phyloP scores from a whole-genome alignment of 805 yeast genomes.

The Yarrowia sp. region DNA sequence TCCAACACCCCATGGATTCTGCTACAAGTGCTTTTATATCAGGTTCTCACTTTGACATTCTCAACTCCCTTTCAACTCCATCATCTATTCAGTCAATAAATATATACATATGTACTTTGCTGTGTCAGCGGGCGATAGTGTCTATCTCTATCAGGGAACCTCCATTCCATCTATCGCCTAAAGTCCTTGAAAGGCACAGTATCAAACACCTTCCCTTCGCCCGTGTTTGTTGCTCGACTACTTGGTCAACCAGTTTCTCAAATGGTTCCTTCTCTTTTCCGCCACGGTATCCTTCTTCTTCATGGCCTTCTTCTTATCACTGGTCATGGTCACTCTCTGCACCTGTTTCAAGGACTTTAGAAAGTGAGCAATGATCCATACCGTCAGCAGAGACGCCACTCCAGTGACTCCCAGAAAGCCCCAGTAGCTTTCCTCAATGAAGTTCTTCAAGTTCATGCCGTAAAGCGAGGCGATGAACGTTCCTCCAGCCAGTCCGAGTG shows the following conservation, averaged over 20 bases:
- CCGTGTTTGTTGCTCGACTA: background rate
- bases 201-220: background rate
- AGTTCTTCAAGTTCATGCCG: conserved; percentile 96
- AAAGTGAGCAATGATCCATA: conserved; percentile 61
- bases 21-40: no score
- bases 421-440: conserved; percentile 77
- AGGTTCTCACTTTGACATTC: no score
- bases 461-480: conserved; percentile 86
- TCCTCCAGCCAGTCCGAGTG: conserved; percentile 85
- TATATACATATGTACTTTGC: conserved; percentile 18
- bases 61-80: background rate
- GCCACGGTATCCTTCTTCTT: conserved; percentile 25
- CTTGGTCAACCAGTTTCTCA: conserved; percentile 33
- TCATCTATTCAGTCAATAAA: conserved; percentile 23
- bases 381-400: conserved; percentile 54
- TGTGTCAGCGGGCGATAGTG: background rate
- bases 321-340: conserved; percentile 74
- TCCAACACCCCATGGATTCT: no score
- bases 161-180: no score
- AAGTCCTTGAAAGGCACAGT: no score
- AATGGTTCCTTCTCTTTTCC: conserved; percentile 14
- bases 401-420: conserved; percentile 75
- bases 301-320: conserved; percentile 43
- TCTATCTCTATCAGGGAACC: background rate
- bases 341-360: conserved; percentile 64